Percentiles rank a stretch among this genome's conserved stretches.
These are phyloP conservation scores for Meyerozyma guilliermondii DNA, from an alignment of 1,139 yeast genomes.

Conservation along the genomic window DNA sequence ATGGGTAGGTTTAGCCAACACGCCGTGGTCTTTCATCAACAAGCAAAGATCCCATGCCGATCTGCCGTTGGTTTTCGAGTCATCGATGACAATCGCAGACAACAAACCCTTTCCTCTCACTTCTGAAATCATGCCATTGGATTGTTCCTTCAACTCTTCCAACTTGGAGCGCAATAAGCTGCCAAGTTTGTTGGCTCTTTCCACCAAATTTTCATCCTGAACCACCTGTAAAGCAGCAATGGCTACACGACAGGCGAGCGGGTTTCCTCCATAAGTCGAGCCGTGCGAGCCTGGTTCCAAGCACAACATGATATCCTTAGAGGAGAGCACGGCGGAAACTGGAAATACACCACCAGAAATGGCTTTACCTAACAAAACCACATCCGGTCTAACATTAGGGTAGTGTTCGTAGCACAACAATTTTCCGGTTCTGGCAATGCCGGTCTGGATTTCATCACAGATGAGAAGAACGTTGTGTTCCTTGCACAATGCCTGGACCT, in stretches of 20 bases:
- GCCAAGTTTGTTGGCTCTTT: slow-evolving; percentile 73
- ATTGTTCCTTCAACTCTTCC: slow-evolving; percentile 52
- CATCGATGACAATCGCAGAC: slow-evolving; percentile 88
- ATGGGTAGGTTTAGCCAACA: slow-evolving; percentile 95
- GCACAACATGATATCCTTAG: slow-evolving; percentile 82
- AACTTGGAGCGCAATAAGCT: slow-evolving; percentile 64
- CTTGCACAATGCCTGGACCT: slow-evolving; percentile 72
- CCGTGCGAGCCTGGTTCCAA: slow-evolving; percentile 97
- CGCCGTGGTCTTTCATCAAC: slow-evolving; percentile 82
- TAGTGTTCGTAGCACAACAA: slow-evolving; percentile 89
- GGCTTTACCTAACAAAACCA: slow-evolving; percentile 88
- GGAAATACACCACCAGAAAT: slow-evolving; percentile 94
- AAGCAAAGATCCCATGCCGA: slow-evolving; percentile 96
- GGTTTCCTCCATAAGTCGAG: slow-evolving; percentile 97
- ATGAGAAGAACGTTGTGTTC: slow-evolving; percentile 81
- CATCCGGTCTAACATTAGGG: slow-evolving; percentile 74
- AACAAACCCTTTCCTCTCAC: slow-evolving; percentile 91
- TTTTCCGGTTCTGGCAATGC: slow-evolving; percentile 96
- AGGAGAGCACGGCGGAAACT: slow-evolving; percentile 84
- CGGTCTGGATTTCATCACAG: slow-evolving; percentile 97
- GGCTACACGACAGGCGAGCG: slow-evolving; percentile 90
- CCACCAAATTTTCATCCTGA: slow-evolving; percentile 79
- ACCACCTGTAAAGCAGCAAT: slow-evolving; percentile 92
- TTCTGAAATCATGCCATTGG: slow-evolving; percentile 74
- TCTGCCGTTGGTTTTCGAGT: slow-evolving; percentile 77